These are phyloP conservation scores for Hypericum androsaemum DNA, from an alignment of 345 rosid species.

Conservation along the genomic window DNA sequence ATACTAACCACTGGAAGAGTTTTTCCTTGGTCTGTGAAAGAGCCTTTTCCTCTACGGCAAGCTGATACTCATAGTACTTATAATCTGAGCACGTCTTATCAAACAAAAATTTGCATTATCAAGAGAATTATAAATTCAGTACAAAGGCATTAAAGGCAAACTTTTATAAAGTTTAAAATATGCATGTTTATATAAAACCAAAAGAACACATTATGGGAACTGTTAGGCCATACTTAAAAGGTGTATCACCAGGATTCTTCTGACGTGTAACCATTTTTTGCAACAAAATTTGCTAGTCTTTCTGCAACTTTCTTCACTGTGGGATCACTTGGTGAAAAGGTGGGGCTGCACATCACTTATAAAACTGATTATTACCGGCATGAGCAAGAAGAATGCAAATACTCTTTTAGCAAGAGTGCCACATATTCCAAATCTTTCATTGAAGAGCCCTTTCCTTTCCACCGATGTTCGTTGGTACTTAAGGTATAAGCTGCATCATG, in stretches of 20 bases:
- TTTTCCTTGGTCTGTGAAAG: conserved; percentile 40
- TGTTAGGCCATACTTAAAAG: conserved; percentile 58
- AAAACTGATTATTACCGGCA: conserved; percentile 99
- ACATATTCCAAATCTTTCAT: conserved; percentile 87
- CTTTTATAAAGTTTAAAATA: background rate
- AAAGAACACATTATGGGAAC: background rate
- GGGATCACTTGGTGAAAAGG: conserved; percentile 73
- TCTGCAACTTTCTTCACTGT: conserved; percentile 97
- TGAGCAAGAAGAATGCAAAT: conserved; percentile 96
- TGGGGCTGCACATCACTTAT: conserved; percentile 99
- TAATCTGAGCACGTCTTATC: conserved; percentile 73
- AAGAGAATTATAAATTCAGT: background rate
- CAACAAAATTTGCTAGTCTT: conserved; percentile 94
- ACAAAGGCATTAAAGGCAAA: too few relatives aligned
- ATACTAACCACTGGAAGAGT: conserved; percentile 40
- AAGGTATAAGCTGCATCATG: conserved; percentile 94
- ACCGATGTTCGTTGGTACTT: conserved; percentile 73
- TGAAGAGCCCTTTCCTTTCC: conserved; percentile 92
- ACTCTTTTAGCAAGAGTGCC: conserved; percentile 91
- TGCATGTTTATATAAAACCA: background rate
- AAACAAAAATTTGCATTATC: conserved; percentile 60
- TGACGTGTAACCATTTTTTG: conserved; percentile 90
- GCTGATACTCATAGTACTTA: conserved; percentile 70
- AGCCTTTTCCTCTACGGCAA: conserved; percentile 68
- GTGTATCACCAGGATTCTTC: conserved; percentile 95